A percentile compares a stretch with the other conserved stretches of the same genome.
These are phyloP conservation scores for Trichosanthes truncata DNA, from an alignment of 306 rosid genomes.

Conservation along the genomic window DNA sequence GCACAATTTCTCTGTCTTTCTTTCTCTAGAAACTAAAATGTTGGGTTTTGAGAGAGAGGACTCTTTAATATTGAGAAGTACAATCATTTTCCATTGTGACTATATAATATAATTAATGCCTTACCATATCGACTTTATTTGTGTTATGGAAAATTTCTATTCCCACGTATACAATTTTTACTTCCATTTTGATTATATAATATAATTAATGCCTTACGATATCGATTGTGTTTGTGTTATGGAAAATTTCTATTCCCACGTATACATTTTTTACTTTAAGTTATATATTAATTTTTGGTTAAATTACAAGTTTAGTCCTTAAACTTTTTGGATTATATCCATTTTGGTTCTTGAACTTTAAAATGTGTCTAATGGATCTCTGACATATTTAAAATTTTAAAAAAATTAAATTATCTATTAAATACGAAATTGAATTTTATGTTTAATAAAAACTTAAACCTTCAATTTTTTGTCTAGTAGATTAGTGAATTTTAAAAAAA, in stretches of 20 bases:
- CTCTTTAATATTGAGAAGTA: neutral
- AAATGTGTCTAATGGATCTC: too few species aligned
- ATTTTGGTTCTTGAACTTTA: too few species aligned
- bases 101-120: neutral
- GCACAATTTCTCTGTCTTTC: neutral
- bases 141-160: slow-evolving; percentile 3
- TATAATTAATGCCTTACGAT: neutral
- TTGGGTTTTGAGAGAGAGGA: neutral
- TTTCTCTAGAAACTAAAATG: neutral
- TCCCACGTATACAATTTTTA: neutral
- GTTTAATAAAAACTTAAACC: too few species aligned
- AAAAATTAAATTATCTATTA: too few species aligned
- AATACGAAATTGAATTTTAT: too few species aligned
- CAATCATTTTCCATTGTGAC: slow-evolving; percentile 1
- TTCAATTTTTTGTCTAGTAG: too few species aligned
- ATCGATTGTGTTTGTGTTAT: neutral
- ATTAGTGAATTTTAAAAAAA: too few species aligned
- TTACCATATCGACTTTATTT: neutral
- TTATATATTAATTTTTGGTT: too few species aligned
- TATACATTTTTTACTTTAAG: neutral
- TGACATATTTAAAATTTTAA: too few species aligned
- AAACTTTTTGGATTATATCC: too few species aligned
- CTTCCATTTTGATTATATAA: too few species aligned
- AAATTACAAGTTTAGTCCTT: too few species aligned
- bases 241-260: slow-evolving; percentile 7